Evolutionary conservation across 768 basidiomycete genomes (phyloP).

Genomic region (Kwoniella shandongensis): DNA sequence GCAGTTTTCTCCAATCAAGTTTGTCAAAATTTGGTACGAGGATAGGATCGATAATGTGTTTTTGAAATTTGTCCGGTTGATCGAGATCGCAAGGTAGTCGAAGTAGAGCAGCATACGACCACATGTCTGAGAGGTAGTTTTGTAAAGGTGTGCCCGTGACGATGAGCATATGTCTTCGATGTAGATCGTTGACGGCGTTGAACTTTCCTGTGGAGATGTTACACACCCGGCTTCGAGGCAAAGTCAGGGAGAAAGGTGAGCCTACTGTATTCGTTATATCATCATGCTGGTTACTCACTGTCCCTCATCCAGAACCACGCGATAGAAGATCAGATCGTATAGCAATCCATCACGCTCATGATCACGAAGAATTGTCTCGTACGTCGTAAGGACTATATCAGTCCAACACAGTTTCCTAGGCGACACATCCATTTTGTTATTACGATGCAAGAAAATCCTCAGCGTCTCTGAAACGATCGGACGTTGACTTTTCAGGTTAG

Average conservation of each 20-base stretch:
- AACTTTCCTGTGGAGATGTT: background rate
- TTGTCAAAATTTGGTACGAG: no score
- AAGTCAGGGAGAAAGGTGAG: background rate
- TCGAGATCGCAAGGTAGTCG: background rate
- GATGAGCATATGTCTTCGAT: slow-evolving; percentile 1
- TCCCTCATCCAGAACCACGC: slow-evolving; percentile 9
- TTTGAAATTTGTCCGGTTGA: background rate
- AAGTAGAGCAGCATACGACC: slow-evolving; percentile 1
- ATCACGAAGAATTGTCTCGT: background rate
- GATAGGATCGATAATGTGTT: background rate
- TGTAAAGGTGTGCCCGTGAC: slow-evolving; percentile 6
- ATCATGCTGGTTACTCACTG: background rate
- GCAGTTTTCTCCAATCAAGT: background rate
- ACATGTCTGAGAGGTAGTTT: slow-evolving; percentile 2
- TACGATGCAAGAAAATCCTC: background rate
- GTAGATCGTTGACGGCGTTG: background rate
- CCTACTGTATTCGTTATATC: background rate
- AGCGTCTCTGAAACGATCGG: no score
- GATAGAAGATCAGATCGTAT: background rate
- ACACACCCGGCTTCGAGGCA: background rate
- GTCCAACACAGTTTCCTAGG: background rate
- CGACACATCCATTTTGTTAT: background rate
- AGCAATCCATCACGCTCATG: background rate
- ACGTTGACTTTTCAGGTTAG: background rate
- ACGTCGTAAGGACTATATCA: slow-evolving; percentile 5